phyloP scores from a whole-genome alignment of 1,284 basidiomycete genomes.

The Chalciporus sp. region DNA sequence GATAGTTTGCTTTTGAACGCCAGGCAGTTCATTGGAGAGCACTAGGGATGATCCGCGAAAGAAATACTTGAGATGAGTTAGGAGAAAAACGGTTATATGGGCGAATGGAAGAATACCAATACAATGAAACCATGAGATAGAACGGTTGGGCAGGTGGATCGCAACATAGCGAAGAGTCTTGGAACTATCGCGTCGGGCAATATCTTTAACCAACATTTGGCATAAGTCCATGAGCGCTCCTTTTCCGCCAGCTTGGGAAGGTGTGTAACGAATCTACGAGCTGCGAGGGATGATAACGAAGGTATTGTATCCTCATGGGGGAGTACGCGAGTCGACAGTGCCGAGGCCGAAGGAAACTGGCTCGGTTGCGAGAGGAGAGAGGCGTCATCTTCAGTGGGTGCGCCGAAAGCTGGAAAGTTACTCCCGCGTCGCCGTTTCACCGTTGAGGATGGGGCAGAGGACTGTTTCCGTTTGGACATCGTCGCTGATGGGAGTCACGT shows the following conservation, averaged over 20 bases:
- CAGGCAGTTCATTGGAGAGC: slow-evolving; percentile 54
- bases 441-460: slow-evolving; percentile 2
- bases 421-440: slow-evolving; percentile 37
- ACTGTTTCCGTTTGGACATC: slow-evolving; percentile 18
- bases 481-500: background rate
- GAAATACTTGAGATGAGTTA: slow-evolving; percentile 50
- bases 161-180: slow-evolving; percentile 53
- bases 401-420: slow-evolving; percentile 37
- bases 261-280: slow-evolving; percentile 52
- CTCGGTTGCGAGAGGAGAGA: slow-evolving; percentile 32
- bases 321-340: slow-evolving; percentile 48
- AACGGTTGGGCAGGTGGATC: slow-evolving; percentile 48
- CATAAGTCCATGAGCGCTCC: slow-evolving; percentile 40
- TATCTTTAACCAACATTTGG: slow-evolving; percentile 43
- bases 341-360: slow-evolving; percentile 50
- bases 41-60: slow-evolving; percentile 54
- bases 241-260: slow-evolving; percentile 44
- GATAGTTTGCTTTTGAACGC: slow-evolving; percentile 55
- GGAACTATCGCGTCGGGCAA: slow-evolving; percentile 57
- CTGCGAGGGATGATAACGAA: slow-evolving; percentile 51
- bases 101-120: slow-evolving; percentile 42
- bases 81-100: background rate
- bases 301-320: slow-evolving; percentile 37
- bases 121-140: slow-evolving; percentile 57
- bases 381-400: slow-evolving; percentile 45